phyloP scores from a whole-genome alignment of 257 asterid genomes.

The Galeopsis tetrahit region DNA sequence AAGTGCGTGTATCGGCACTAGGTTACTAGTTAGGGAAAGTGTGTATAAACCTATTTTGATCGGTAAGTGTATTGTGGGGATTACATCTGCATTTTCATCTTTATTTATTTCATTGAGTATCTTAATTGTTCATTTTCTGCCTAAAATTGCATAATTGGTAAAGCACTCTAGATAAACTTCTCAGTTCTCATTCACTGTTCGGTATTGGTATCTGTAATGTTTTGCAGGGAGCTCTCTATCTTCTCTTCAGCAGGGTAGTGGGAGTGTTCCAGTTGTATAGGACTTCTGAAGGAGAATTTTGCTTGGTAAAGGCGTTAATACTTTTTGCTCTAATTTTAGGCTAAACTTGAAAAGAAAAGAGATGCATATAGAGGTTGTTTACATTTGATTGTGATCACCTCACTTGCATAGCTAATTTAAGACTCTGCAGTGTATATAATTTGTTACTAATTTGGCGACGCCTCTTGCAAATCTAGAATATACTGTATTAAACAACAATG shows the following conservation, averaged over 20 bases:
- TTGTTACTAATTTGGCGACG: slow-evolving; percentile 26
- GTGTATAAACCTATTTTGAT: no score
- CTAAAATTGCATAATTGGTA: not conserved
- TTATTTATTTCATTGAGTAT: not conserved
- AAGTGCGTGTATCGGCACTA: not conserved
- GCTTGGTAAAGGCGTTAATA: slow-evolving; percentile 39
- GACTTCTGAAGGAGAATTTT: slow-evolving; percentile 39
- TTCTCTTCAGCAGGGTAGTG: slow-evolving; percentile 47
- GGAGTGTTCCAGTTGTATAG: slow-evolving; percentile 54
- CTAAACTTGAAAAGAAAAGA: slow-evolving; percentile 30
- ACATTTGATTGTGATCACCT: slow-evolving; percentile 26
- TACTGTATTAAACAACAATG: slow-evolving; percentile 6
- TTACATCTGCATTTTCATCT: no score
- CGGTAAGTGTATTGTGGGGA: no score
- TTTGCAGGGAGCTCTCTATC: slow-evolving; percentile 47
- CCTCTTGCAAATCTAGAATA: slow-evolving; percentile 23
- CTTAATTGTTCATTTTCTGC: not conserved
- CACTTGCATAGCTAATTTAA: slow-evolving; percentile 28
- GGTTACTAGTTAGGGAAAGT: not conserved
- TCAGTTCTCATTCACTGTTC: not conserved
- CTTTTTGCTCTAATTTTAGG: slow-evolving; percentile 36
- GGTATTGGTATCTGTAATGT: slow-evolving; percentile 24
- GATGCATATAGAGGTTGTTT: slow-evolving; percentile 27
- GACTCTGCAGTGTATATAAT: slow-evolving; percentile 35
- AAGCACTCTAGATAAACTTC: not conserved